Evolutionary conservation across 306 rosid genomes (phyloP).

Genomic region (Fragaria ananassa): DNA sequence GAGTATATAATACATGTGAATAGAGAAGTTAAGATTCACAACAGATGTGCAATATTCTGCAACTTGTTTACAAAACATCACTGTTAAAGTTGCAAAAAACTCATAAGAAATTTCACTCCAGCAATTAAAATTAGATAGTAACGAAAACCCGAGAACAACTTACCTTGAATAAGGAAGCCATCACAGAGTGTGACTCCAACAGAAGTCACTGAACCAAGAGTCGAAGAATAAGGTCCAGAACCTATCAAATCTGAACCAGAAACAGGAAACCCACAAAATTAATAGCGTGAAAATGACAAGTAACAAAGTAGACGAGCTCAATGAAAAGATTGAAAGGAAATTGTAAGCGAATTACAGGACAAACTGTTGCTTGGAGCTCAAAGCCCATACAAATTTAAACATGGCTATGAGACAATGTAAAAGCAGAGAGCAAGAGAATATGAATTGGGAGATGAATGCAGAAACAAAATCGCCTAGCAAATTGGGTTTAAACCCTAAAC

Average conservation of each 20-base stretch:
- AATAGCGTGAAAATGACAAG: background rate
- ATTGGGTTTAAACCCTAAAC: background rate
- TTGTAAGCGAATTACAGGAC: background rate
- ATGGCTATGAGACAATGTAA: background rate
- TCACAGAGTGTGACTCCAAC: constrained; percentile 1
- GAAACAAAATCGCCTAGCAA: background rate
- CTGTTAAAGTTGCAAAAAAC: background rate
- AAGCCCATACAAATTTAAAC: background rate
- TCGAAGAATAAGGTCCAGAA: background rate
- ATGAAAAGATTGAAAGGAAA: background rate
- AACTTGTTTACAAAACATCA: background rate
- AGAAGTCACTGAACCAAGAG: background rate
- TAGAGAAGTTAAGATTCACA: background rate
- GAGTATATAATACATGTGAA: background rate
- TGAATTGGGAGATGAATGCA: background rate
- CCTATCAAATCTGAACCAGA: constrained; percentile 25
- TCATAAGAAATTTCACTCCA: background rate
- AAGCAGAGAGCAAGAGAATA: background rate
- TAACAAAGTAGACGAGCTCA: background rate
- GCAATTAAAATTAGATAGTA: background rate
- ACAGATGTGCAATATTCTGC: background rate
- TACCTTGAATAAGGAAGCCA: constrained; percentile 67
- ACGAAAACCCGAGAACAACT: background rate
- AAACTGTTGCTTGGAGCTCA: background rate
- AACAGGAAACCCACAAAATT: constrained; percentile 10